Conservation (phyloP, 2,329 filamentous ascomycete genomes). For the Monosporascus sp. region DNA sequence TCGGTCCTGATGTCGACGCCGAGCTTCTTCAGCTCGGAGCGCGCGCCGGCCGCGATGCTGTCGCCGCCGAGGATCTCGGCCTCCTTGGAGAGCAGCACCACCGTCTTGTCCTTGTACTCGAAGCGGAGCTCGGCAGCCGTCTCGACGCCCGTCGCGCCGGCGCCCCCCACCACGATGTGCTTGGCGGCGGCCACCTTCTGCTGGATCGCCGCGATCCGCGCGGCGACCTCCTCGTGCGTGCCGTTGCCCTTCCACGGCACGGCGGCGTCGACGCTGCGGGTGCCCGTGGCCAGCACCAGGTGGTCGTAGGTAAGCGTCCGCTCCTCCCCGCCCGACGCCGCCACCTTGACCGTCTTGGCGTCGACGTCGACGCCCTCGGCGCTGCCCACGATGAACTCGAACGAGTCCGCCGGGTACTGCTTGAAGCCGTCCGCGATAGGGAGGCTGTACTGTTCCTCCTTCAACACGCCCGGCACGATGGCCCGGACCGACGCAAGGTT, state of each 20-base stretch:
- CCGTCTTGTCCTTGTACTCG: slow-evolving; percentile 44
- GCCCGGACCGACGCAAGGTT: slow-evolving; percentile 52
- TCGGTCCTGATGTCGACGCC: slow-evolving; percentile 42
- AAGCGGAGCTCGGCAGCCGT: slow-evolving; percentile 48
- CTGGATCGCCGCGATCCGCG: slow-evolving; percentile 35
- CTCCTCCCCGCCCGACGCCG: slow-evolving; percentile 21
- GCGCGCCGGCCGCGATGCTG: slow-evolving; percentile 34
- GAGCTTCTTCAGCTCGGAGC: slow-evolving; percentile 47
- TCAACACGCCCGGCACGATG: slow-evolving; percentile 45
- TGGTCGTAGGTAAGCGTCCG: slow-evolving; percentile 45
- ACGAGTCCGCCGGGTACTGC: slow-evolving; percentile 43
- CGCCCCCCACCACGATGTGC: slow-evolving; percentile 52
- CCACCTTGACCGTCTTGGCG: slow-evolving; percentile 38
- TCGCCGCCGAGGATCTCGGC: slow-evolving; percentile 40
- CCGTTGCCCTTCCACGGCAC: slow-evolving; percentile 49
- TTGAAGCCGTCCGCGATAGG: slow-evolving; percentile 45
- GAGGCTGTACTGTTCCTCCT: slow-evolving; percentile 44
- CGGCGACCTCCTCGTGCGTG: slow-evolving; percentile 39
- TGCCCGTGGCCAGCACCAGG: slow-evolving; percentile 53
- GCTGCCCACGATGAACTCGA: slow-evolving; percentile 48
- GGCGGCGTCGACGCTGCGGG: slow-evolving; percentile 33
- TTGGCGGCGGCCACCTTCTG: slow-evolving; percentile 38
- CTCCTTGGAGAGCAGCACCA: slow-evolving; percentile 41
- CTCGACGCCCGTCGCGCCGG: slow-evolving; percentile 52
- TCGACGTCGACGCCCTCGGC: slow-evolving; percentile 37